These are phyloP conservation scores for Pseudopyrenochaeta lycopersici DNA, from an alignment of 2,329 filamentous ascomycete species.

Conservation along the genomic window DNA sequence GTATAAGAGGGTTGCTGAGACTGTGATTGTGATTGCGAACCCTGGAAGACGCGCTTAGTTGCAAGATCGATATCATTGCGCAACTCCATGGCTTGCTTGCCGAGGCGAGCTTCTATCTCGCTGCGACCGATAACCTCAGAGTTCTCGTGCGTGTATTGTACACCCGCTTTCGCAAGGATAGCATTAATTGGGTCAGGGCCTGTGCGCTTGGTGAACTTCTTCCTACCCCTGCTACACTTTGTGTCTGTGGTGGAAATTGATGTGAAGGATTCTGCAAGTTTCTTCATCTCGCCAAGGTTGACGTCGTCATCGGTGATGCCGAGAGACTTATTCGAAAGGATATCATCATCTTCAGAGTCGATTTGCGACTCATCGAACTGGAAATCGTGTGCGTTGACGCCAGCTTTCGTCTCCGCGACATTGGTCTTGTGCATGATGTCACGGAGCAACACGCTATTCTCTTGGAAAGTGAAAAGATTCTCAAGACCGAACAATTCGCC, in stretches of 20 bases:
- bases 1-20: conserved; percentile 9
- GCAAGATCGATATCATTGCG: conserved; percentile 61
- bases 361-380: conserved; percentile 56
- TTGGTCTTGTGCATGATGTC: conserved; percentile 99
- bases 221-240: conserved; percentile 39
- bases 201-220: conserved; percentile 56
- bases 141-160: conserved; percentile 96
- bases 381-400: conserved; percentile 80
- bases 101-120: conserved; percentile 88
- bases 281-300: conserved; percentile 68
- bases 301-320: conserved; percentile 39
- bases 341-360: conserved; percentile 37
- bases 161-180: conserved; percentile 86
- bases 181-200: conserved; percentile 80
- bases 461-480: conserved; percentile 86
- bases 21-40: conserved; percentile 50
- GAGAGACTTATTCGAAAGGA: conserved; percentile 36
- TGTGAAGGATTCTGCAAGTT: conserved; percentile 47
- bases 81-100: conserved; percentile 74
- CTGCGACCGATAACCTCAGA: conserved; percentile 92
- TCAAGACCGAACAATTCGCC: conserved; percentile 92
- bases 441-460: conserved; percentile 81
- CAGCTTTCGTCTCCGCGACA: conserved; percentile 88
- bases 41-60: conserved; percentile 67
- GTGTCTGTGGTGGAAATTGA: conserved; percentile 9